phyloP scores from a whole-genome alignment of 345 rosid genomes.

The Eucalyptus lansdowneana region DNA sequence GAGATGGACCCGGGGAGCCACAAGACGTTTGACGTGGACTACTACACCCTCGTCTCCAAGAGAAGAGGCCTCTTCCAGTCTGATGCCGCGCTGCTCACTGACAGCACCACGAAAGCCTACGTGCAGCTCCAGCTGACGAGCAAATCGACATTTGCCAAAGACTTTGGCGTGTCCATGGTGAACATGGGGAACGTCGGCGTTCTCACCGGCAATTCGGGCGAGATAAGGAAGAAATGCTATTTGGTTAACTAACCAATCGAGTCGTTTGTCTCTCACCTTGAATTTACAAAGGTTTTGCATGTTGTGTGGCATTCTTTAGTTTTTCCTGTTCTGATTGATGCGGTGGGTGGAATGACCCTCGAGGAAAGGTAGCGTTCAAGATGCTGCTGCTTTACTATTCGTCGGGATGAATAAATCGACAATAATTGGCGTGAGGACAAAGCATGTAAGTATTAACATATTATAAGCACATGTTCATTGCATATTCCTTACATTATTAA shows the following conservation, averaged over 20 bases:
- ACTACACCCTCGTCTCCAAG: constrained; percentile 31
- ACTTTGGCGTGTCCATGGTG: constrained; percentile 57
- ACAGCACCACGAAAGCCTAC: constrained; percentile 31
- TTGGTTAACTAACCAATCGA: constrained; percentile 11
- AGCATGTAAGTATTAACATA: not conserved
- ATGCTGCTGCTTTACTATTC: not conserved
- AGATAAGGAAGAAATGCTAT: constrained; percentile 50
- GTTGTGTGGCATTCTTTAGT: not conserved
- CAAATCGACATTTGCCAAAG: constrained; percentile 22
- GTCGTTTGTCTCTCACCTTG: not conserved
- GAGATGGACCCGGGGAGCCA: constrained; percentile 76
- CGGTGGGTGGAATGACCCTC: not conserved
- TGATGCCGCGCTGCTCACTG: constrained; percentile 48
- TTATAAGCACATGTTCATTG: not conserved
- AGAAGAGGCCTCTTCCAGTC: constrained; percentile 57
- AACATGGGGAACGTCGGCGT: constrained; percentile 56
- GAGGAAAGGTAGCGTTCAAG: not conserved
- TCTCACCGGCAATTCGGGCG: constrained; percentile 36
- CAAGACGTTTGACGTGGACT: constrained; percentile 35
- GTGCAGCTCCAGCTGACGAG: constrained; percentile 7
- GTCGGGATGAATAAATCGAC: not conserved
- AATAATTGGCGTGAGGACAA: not conserved
- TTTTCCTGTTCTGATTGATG: not conserved
- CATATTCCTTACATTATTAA: not conserved
- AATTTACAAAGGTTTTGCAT: not conserved